Percentiles rank a stretch among this genome's conserved stretches.
These are phyloP conservation scores for Cladosporium phlei DNA, from an alignment of 2,329 filamentous ascomycete genomes.

Conservation along the genomic window DNA sequence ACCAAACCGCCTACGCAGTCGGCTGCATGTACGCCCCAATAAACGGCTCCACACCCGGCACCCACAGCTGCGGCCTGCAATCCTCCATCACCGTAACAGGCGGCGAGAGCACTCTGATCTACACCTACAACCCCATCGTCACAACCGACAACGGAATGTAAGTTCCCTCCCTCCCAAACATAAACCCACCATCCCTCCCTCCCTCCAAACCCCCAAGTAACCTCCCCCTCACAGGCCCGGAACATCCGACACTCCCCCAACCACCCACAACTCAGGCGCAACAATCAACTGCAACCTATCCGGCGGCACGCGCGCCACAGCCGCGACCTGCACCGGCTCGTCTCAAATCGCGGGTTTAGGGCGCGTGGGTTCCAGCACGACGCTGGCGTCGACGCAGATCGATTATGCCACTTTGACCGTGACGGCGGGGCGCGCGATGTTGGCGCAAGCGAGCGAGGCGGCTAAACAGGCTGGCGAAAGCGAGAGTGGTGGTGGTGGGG, in stretches of 20 bases:
- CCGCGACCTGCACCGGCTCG: conserved; percentile 22
- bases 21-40: conserved; percentile 18
- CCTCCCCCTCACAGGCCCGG: conserved; percentile 2
- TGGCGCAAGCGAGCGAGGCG: background rate
- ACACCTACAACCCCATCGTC: conserved; percentile 15
- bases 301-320: conserved; percentile 19
- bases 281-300: conserved; percentile 24
- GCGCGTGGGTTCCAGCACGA: conserved; percentile 24
- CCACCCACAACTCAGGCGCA: conserved; percentile 9
- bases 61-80: conserved; percentile 19
- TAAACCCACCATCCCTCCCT: background rate
- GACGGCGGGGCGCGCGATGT: conserved; percentile 21
- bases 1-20: conserved; percentile 25
- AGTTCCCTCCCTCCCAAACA: conserved; percentile 12
- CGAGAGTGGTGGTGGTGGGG: background rate
- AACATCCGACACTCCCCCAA: conserved; percentile 14
- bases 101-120: conserved; percentile 26
- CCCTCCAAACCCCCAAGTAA: background rate
- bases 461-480: background rate
- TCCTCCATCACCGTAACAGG: conserved; percentile 28
- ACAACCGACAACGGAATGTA: conserved; percentile 15
- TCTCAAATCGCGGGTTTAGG: conserved; percentile 23
- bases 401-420: conserved; percentile 26
- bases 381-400: conserved; percentile 26
- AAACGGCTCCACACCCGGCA: conserved; percentile 12